Conservation (phyloP, 2,329 filamentous ascomycete species). For the Immersiporthe knoxdaviesiana region DNA sequence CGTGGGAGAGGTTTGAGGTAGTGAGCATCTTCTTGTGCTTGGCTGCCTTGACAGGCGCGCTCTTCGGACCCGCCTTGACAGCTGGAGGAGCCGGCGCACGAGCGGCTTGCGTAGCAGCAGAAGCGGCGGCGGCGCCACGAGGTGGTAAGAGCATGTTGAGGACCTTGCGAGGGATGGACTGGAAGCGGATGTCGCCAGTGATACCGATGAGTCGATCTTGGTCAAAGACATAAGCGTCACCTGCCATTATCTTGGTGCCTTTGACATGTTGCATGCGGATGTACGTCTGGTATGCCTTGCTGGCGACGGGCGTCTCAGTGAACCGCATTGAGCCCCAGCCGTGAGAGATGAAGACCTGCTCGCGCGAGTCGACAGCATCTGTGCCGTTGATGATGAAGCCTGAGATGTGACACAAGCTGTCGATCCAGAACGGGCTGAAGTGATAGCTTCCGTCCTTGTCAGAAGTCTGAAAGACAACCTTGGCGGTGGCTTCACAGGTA, state of each 20-base stretch:
- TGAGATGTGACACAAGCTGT: slow-evolving; percentile 61
- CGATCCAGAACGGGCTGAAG: slow-evolving; percentile 62
- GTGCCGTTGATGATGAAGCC: slow-evolving; percentile 65
- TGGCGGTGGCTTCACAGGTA: slow-evolving; percentile 48
- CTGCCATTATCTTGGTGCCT: slow-evolving; percentile 55
- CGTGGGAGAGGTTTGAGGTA: slow-evolving; percentile 49
- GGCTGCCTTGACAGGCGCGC: slow-evolving; percentile 35
- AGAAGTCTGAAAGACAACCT: slow-evolving; percentile 51
- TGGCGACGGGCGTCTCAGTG: slow-evolving; percentile 48
- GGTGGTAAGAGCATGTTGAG: slow-evolving; percentile 70
- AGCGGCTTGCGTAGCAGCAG: slow-evolving; percentile 40
- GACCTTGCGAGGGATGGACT: slow-evolving; percentile 66
- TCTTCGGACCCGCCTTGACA: slow-evolving; percentile 38
- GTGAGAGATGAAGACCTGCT: slow-evolving; percentile 62
- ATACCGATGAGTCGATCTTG: slow-evolving; percentile 54
- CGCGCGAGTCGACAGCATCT: slow-evolving; percentile 57
- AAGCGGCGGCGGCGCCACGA: slow-evolving; percentile 47
- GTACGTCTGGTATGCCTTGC: slow-evolving; percentile 58
- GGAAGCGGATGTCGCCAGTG: slow-evolving; percentile 64
- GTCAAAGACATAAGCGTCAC: slow-evolving; percentile 60
- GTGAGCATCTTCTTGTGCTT: slow-evolving; percentile 51
- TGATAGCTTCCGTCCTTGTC: slow-evolving; percentile 56
- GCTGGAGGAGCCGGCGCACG: slow-evolving; percentile 37
- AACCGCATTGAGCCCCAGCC: slow-evolving; percentile 60
- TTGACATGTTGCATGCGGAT: slow-evolving; percentile 60